Evolutionary conservation across 805 yeast genomes (phyloP).

Genomic region (Lipomyces spencermartinsiae): DNA sequence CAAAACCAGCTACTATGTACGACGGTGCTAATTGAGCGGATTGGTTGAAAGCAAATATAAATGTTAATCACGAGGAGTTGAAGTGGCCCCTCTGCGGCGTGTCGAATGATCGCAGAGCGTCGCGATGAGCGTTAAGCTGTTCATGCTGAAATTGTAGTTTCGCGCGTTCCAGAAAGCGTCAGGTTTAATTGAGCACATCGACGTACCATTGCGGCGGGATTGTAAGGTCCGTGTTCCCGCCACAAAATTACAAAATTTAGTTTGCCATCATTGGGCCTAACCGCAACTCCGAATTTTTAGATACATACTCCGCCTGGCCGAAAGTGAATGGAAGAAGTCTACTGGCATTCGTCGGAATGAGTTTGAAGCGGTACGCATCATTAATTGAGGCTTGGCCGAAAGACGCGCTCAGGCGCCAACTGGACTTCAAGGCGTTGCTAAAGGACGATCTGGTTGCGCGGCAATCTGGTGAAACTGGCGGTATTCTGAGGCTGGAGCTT

Average conservation of each 20-base stretch:
- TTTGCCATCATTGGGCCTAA: not conserved
- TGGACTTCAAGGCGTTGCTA: constrained; percentile 19
- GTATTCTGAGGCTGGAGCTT: constrained; percentile 15
- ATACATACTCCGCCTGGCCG: not conserved
- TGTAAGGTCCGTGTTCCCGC: no score
- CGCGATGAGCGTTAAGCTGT: not conserved
- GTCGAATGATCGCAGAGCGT: not conserved
- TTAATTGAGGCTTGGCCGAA: constrained; percentile 30
- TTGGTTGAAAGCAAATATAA: not conserved
- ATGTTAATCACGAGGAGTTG: not conserved
- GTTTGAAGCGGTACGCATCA: constrained; percentile 21
- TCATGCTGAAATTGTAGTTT: no score
- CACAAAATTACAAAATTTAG: no score
- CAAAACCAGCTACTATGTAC: not conserved
- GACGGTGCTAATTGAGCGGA: not conserved
- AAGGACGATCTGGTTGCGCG: constrained; percentile 18
- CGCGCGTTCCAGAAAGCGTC: no score
- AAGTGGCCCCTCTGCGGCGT: not conserved
- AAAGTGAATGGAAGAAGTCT: not conserved
- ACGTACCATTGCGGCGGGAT: no score
- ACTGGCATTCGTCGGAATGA: not conserved
- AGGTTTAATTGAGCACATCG: no score
- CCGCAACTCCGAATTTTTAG: not conserved
- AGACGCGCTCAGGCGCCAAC: constrained; percentile 24
- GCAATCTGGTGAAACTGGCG: constrained; percentile 7